Evolutionary conservation across 208 protist species (phyloP), one percentile per base, ranked within the genome.

Genomic region (Leptomonas pyrrhocoris): DNA sequence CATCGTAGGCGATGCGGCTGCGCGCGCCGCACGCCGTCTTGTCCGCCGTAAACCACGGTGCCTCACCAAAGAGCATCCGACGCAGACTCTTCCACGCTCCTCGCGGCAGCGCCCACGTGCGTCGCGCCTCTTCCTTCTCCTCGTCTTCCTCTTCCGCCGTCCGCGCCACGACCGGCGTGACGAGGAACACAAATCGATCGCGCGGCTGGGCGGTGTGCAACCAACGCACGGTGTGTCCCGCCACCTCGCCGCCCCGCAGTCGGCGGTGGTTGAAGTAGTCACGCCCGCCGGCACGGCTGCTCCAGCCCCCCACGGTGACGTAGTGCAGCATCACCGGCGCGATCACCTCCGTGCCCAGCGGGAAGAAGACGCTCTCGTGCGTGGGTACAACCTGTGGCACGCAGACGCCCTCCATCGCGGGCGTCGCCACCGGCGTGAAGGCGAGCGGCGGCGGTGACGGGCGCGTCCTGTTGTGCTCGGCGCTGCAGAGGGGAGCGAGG

Each of bases 191-290:
- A 59, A 94, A 90, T 4, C 61, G 62, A 62, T 90, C 72, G 21
- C 82, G 83, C 46, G 85, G 86, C 49, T 50, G 50, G 1, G 85
- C 85, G 38, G 61, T 85, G 73, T 89, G 80, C 43, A 94, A 69
- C 85, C 85, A 94, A 8, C 77, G 81, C 27, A 87, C 85, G 1
- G 69, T 81, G 66, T 94, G 89, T 7, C 89, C 89, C 16, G 78
- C 61, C 38, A 90, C 73, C 54, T 94, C 89, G 6, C 82, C 80
- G 34, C 76, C 72, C 23, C 73, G 40, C 34, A 90, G 75, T 0
- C 86, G 80, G 16, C 89, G 83, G 36, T 94, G 85, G 23, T 48
- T 80, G 62, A 89, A 91, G 77, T 81, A 94, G 50, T 94, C 89
- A 40, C 79, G 78, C 2, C 85, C 85, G 34, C 80, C 81, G 0